Conservation (phyloP, 805 yeast species). For the Nakazawaea ernobii region DNA sequence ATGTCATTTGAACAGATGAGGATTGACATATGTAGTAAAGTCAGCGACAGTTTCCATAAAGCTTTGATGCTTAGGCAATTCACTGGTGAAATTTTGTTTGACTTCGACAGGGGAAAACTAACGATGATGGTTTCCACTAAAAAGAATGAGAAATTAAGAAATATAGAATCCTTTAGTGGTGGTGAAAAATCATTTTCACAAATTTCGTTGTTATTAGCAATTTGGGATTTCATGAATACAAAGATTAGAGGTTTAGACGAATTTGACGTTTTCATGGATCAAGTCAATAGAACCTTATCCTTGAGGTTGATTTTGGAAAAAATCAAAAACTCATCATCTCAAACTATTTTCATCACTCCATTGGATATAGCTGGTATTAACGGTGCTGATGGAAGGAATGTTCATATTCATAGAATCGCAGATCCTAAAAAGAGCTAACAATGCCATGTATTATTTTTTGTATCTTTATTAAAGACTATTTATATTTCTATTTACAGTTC, state of each 20-base stretch:
- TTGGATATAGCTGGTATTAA: conserved; percentile 76
- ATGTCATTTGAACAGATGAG: conserved; percentile 35
- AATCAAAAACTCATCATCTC: conserved; percentile 57
- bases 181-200: conserved; percentile 97
- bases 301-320: conserved; percentile 68
- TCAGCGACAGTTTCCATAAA: conserved; percentile 50
- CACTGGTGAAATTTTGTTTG: conserved; percentile 65
- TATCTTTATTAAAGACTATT: neutral
- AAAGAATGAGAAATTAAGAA: conserved; percentile 51
- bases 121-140: conserved; percentile 58
- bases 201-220: conserved; percentile 76
- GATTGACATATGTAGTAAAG: conserved; percentile 37
- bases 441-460: neutral
- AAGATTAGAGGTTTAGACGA: conserved; percentile 89
- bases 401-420: conserved; percentile 57
- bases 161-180: conserved; percentile 84
- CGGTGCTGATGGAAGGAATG: conserved; percentile 46
- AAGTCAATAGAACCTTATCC: conserved; percentile 77
- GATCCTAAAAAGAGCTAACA: conserved; percentile 20
- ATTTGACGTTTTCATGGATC: conserved; percentile 97
- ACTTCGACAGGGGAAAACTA: conserved; percentile 43
- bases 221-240: conserved; percentile 91
- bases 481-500: neutral
- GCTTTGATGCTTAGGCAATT: conserved; percentile 66
- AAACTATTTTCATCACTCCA: conserved; percentile 90